phyloP scores from a whole-genome alignment of 768 basidiomycete species.

The Hydnomerulius pinastri region DNA sequence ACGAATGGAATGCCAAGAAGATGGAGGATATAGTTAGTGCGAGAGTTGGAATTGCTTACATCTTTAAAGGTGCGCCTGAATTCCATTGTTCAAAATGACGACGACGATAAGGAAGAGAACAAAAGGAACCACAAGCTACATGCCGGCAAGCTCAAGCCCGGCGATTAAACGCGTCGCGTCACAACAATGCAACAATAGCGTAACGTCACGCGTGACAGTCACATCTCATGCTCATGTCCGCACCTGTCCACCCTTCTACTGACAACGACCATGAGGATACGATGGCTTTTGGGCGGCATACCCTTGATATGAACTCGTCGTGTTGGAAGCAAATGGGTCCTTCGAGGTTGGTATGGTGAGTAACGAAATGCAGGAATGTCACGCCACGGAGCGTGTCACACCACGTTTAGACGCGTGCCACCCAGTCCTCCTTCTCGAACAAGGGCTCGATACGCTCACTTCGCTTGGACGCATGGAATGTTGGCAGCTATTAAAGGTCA shows the following conservation, averaged over 20 bases:
- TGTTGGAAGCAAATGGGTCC: background rate
- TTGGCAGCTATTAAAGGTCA: too few species aligned
- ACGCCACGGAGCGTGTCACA: too few species aligned
- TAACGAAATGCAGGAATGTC: too few species aligned
- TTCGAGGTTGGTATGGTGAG: background rate
- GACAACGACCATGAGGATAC: background rate
- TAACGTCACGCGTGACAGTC: conserved; percentile 7
- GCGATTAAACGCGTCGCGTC: conserved; percentile 10
- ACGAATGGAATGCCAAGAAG: background rate
- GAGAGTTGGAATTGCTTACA: too few species aligned
- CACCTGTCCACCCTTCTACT: too few species aligned
- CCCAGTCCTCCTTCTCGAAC: background rate
- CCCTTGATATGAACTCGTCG: too few species aligned
- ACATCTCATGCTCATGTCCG: conserved; percentile 4
- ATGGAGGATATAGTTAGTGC: background rate
- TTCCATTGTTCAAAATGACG: background rate
- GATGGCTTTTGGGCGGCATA: too few species aligned
- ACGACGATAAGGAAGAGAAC: background rate
- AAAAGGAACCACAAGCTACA: background rate
- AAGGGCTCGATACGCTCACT: too few species aligned
- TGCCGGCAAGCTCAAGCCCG: too few species aligned
- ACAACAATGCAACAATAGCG: conserved; percentile 11
- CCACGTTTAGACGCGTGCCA: background rate
- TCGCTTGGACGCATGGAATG: too few species aligned
- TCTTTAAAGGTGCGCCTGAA: background rate